Percentiles rank a stretch among this genome's conserved stretches.
Conservation (phyloP, 1,139 yeast species). For the Geotrichum armillariae region DNA sequence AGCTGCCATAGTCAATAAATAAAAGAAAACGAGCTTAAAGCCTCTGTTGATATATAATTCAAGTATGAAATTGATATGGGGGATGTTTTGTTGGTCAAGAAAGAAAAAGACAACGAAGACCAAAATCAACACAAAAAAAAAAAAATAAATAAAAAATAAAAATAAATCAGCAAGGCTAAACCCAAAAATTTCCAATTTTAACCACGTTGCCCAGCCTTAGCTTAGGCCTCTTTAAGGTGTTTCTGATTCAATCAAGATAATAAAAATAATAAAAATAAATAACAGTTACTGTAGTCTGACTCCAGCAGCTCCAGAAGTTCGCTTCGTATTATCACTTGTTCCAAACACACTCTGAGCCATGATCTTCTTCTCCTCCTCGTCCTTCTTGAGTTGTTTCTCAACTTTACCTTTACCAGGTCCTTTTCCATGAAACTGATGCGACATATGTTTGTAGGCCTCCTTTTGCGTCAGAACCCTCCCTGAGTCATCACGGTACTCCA, state of each 20-base stretch:
- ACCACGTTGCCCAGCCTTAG: no score
- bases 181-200: no score
- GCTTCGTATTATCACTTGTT: slow-evolving; percentile 9
- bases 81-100: no score
- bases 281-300: slow-evolving; percentile 19
- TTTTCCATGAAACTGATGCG: slow-evolving; percentile 86
- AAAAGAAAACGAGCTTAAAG: neutral
- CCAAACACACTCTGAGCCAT: slow-evolving; percentile 33
- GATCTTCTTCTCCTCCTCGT: slow-evolving; percentile 37
- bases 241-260: no score
- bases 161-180: no score
- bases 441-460: slow-evolving; percentile 81
- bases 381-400: slow-evolving; percentile 42
- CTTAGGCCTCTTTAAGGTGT: no score
- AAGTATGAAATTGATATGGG: no score
- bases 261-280: no score
- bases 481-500: slow-evolving; percentile 67
- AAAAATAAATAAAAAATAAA: no score
- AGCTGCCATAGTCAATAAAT: slow-evolving; percentile 1
- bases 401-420: slow-evolving; percentile 47
- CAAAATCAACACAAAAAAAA: no score
- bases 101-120: no score
- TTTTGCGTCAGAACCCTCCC: slow-evolving; percentile 68
- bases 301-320: slow-evolving; percentile 19
- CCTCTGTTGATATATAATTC: no score